phyloP scores from a whole-genome alignment of 192 early-diverging fungal species.

The Ambispora gerdemannii region DNA sequence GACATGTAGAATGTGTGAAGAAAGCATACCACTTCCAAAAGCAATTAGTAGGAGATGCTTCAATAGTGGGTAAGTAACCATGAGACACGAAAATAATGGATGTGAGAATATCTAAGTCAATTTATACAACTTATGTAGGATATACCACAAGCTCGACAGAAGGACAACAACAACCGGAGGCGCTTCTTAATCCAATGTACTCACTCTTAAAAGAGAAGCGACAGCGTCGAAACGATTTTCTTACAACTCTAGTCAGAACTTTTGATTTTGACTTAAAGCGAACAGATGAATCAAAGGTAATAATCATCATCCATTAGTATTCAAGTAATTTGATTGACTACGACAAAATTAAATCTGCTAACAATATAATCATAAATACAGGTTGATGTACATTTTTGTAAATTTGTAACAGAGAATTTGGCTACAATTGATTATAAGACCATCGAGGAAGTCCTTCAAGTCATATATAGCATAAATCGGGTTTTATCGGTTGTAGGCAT shows the following conservation, averaged over 20 bases:
- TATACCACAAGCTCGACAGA: conserved; percentile 33
- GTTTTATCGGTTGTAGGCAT: conserved; percentile 70
- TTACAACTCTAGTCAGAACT: conserved; percentile 61
- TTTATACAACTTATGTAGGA: too few relatives aligned
- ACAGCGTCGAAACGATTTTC: conserved; percentile 68
- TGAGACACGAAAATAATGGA: too few relatives aligned
- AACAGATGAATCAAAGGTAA: background rate
- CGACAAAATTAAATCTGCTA: too few relatives aligned
- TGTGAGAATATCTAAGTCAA: too few relatives aligned
- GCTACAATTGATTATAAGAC: conserved; percentile 76
- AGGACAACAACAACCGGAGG: conserved; percentile 45
- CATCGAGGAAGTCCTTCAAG: conserved; percentile 75
- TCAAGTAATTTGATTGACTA: too few relatives aligned
- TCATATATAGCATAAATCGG: conserved; percentile 71
- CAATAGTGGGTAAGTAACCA: conserved; percentile 43
- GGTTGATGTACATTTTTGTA: conserved; percentile 55
- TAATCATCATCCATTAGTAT: too few relatives aligned
- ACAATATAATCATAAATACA: too few relatives aligned
- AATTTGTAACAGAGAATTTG: conserved; percentile 84
- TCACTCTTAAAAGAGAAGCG: conserved; percentile 62
- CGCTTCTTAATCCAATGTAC: conserved; percentile 68
- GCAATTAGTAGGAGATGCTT: conserved; percentile 34
- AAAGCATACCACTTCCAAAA: conserved; percentile 73
- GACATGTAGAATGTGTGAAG: conserved; percentile 72
- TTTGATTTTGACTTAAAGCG: conserved; percentile 60